Conservation (phyloP, 31 red algal genomes). For the Odonthalia washingtoniensis region DNA sequence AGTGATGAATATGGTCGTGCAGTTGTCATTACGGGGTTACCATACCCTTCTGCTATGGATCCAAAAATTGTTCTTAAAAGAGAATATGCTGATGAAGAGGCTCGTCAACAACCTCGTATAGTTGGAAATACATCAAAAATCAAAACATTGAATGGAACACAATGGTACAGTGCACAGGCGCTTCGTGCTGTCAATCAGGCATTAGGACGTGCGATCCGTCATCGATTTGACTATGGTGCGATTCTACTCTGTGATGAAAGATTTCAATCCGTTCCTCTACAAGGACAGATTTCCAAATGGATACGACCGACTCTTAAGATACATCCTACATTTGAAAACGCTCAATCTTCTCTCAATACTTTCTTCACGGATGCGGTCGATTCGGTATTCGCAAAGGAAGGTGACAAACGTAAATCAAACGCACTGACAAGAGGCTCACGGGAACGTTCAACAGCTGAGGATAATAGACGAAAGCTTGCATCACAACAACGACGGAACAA, state of each 20-base stretch:
- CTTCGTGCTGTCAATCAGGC: conserved; percentile 95
- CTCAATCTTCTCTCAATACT: conserved; percentile 23
- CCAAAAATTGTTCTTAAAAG: conserved; percentile 87
- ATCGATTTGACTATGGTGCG: conserved; percentile 91
- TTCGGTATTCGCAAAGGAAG: conserved; percentile 70
- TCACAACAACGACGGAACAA: conserved; percentile 5
- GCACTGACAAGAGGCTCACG: neutral
- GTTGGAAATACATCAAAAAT: neutral
- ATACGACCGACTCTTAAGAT: conserved; percentile 66
- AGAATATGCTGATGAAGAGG: conserved; percentile 64
- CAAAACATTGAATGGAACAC: conserved; percentile 56
- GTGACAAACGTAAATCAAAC: conserved; percentile 24
- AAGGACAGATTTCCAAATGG: conserved; percentile 78
- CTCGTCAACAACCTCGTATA: conserved; percentile 14
- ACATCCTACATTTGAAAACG: conserved; percentile 46
- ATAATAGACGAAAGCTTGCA: conserved; percentile 18
- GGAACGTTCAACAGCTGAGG: conserved; percentile 26
- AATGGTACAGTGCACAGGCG: conserved; percentile 91
- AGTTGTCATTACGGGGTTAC: conserved; percentile 95
- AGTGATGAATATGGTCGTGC: conserved; percentile 91
- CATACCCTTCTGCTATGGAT: conserved; percentile 87
- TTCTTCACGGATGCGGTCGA: conserved; percentile 64
- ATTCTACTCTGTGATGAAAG: conserved; percentile 93
- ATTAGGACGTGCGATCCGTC: conserved; percentile 89
- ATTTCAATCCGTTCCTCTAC: conserved; percentile 60